Evolutionary conservation across 2,329 filamentous ascomycete species (phyloP), one percentile per base, ranked within the genome.

Genomic region (Nigrograna mackinnonii): DNA sequence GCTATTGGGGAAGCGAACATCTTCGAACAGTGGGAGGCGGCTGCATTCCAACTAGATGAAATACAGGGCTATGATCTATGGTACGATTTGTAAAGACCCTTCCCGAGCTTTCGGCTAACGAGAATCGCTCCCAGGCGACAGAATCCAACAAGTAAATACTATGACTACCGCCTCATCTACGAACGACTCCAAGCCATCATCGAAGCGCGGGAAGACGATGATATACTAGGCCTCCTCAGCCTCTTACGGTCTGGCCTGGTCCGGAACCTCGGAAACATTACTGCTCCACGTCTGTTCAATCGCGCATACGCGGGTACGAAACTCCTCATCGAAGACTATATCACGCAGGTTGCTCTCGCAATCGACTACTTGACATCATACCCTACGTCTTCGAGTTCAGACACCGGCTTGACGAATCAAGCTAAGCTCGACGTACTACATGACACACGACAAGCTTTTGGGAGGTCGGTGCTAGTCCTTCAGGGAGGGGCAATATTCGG

Each of bases 401-500:
- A 71, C 12, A 71, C 64, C 44, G 75, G 75, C 4, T 73, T 90
- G 52, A 86, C 83, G 13, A 85, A 83, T 26, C 87, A 91, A 70
- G 83, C 83, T 44, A 96, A 95, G 71, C 75, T 95, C 41, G 89
- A 95, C 68, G 82, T 95, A 43, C 77, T 96, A 39, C 88, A 94
- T 57, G 89, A 95, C 67, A 90, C 90, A 7, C 79, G 91, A 9
- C 89, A 94, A 64, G 89, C 90, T 0, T 95, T 95, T 69, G 92
- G 91, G 7, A 79, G 91, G 51, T 94, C 86, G 42, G 91, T 88
- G 1, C 77, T 96, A 18, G 86, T 96, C 4, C 71, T 96, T 1
- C 91, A 96, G 65, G 91, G 91, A 35, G 91, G 92, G 12, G 88
- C 90, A 31, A 92, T 95, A 44, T 96, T 96, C 58, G 91, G 91